Evolutionary conservation across 345 rosid genomes (phyloP).

Genomic region (Melaleuca quinquenervia): DNA sequence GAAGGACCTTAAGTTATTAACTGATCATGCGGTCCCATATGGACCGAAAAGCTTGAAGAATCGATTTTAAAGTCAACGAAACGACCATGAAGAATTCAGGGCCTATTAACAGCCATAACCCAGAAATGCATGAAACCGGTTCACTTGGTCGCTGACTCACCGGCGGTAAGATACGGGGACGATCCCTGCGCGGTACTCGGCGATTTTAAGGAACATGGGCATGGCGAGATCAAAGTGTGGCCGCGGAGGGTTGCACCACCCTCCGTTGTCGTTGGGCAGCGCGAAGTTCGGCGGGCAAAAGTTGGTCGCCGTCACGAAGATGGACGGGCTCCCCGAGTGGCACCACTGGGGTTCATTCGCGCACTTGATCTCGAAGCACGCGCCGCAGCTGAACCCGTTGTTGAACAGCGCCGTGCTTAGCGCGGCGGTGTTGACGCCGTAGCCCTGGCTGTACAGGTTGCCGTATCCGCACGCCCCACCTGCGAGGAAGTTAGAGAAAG

Average conservation of each 20-base stretch:
- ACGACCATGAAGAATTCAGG: not conserved
- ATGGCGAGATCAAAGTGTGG: constrained; percentile 17
- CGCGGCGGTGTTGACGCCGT: constrained; percentile 74
- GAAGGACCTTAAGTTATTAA: not conserved
- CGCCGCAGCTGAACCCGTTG: constrained; percentile 54
- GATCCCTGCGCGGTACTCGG: constrained; percentile 14
- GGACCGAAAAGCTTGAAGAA: not conserved
- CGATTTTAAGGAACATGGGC: constrained; percentile 15
- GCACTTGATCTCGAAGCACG: constrained; percentile 70
- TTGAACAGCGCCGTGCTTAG: constrained; percentile 67
- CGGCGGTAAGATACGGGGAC: constrained; percentile 14
- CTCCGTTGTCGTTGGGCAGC: constrained; percentile 9
- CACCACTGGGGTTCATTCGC: constrained; percentile 55
- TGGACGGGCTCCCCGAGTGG: constrained; percentile 54
- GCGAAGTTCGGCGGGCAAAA: constrained; percentile 46
- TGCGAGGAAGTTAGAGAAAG: not conserved
- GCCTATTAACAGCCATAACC: not conserved
- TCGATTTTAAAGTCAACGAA: not conserved
- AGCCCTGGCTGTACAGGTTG: constrained; percentile 60
- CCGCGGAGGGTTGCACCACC: constrained; percentile 18
- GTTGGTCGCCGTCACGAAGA: constrained; percentile 61
- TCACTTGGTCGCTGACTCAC: not conserved
- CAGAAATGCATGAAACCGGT: not conserved
- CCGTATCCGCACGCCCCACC: constrained; percentile 81
- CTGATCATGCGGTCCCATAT: not conserved